Conservation (phyloP, 2,329 filamentous ascomycete genomes). For the Septoria linicola region DNA sequence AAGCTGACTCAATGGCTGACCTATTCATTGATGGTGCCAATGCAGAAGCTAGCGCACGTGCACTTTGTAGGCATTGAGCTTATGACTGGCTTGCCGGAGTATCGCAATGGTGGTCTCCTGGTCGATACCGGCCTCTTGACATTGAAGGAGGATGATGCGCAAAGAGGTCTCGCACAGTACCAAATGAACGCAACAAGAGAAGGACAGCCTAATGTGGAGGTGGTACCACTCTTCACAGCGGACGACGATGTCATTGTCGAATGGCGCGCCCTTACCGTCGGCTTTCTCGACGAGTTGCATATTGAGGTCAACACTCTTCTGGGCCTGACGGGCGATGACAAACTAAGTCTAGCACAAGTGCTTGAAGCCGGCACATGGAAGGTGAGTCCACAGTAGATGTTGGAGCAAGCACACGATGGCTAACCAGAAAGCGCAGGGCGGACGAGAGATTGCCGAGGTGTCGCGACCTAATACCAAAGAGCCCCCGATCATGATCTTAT, state of each 20-base stretch:
- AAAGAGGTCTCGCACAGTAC: slow-evolving; percentile 70
- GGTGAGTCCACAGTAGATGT: slow-evolving; percentile 55
- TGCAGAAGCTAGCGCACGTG: slow-evolving; percentile 76
- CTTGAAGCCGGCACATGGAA: slow-evolving; percentile 98
- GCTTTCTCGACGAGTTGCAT: slow-evolving; percentile 69
- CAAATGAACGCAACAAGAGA: slow-evolving; percentile 69
- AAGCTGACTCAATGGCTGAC: slow-evolving; percentile 94
- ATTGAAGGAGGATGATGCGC: slow-evolving; percentile 67
- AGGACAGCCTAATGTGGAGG: slow-evolving; percentile 69
- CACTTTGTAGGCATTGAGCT: slow-evolving; percentile 80
- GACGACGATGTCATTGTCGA: slow-evolving; percentile 78
- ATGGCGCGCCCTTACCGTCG: slow-evolving; percentile 74
- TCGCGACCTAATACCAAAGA: slow-evolving; percentile 94
- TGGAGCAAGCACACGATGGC: not conserved
- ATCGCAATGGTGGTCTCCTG: slow-evolving; percentile 85
- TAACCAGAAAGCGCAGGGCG: slow-evolving; percentile 60
- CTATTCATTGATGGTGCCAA: slow-evolving; percentile 90
- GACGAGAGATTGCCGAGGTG: slow-evolving; percentile 92
- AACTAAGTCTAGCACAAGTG: slow-evolving; percentile 78
- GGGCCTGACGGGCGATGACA: slow-evolving; percentile 66
- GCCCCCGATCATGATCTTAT: slow-evolving; percentile 92
- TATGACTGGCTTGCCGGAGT: slow-evolving; percentile 85
- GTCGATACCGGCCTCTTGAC: slow-evolving; percentile 80
- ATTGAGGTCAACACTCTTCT: slow-evolving; percentile 67
- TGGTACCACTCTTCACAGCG: slow-evolving; percentile 70